Percentiles rank a stretch among this genome's conserved stretches.
phyloP scores from a whole-genome alignment of 768 basidiomycete genomes.

The Tylopilus rubrobrunneus region DNA sequence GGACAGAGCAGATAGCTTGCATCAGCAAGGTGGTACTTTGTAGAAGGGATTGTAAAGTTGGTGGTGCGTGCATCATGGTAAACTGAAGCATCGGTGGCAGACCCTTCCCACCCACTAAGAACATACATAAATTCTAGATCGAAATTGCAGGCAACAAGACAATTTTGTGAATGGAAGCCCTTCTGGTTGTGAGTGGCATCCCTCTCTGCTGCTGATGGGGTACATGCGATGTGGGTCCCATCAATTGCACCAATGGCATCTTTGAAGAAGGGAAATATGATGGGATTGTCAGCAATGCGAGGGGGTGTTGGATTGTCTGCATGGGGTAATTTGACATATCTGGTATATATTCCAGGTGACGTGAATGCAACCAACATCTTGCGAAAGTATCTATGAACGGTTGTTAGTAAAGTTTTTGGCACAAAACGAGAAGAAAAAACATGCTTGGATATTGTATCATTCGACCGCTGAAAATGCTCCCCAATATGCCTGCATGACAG shows the following conservation, averaged over 20 bases:
- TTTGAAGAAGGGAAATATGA: background rate
- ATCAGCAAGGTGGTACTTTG: no score
- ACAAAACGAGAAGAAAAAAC: background rate
- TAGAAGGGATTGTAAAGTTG: no score
- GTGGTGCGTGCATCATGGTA: no score
- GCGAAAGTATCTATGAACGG: background rate
- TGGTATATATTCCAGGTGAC: no score
- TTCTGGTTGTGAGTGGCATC: background rate
- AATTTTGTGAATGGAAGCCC: background rate
- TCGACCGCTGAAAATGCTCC: background rate
- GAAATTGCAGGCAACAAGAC: background rate
- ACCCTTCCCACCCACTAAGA: background rate
- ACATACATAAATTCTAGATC: background rate
- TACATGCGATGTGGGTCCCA: background rate
- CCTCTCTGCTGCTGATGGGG: background rate
- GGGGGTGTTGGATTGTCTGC: background rate
- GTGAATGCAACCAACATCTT: background rate
- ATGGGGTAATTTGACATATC: background rate
- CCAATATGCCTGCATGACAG: background rate
- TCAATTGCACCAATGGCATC: background rate
- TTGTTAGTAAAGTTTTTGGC: background rate
- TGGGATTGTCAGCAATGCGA: background rate
- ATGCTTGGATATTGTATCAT: background rate
- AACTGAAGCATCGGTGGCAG: background rate
- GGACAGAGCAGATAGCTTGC: no score